Evolutionary conservation across 495 filamentous ascomycete genomes (phyloP).

Genomic region (Xylaria curta): DNA sequence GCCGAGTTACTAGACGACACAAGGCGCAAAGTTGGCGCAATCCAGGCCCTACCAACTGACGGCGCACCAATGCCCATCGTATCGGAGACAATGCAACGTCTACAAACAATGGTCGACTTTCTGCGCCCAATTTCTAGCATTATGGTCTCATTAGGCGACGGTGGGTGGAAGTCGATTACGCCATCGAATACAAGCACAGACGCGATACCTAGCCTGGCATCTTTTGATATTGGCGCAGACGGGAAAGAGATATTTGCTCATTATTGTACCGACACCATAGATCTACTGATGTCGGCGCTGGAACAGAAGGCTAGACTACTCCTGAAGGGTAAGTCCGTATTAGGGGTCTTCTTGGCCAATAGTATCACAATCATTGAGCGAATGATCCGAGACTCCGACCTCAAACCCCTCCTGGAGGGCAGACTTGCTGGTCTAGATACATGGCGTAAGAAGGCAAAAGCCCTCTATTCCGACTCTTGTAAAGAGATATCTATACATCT

Average conservation of each 20-base stretch:
- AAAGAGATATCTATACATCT: slow-evolving; percentile 83
- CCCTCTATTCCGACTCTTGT: slow-evolving; percentile 86
- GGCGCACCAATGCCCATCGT: slow-evolving; percentile 80
- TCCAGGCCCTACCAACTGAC: slow-evolving; percentile 76
- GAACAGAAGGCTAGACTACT: slow-evolving; percentile 75
- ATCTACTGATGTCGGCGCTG: slow-evolving; percentile 76
- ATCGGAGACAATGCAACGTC: slow-evolving; percentile 81
- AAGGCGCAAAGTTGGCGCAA: slow-evolving; percentile 65
- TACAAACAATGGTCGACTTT: slow-evolving; percentile 87
- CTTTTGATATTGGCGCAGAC: slow-evolving; percentile 89
- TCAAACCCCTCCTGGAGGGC: slow-evolving; percentile 72
- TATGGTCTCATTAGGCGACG: slow-evolving; percentile 88
- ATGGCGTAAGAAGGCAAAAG: slow-evolving; percentile 85
- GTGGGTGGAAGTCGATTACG: slow-evolving; percentile 75
- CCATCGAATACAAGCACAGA: slow-evolving; percentile 59
- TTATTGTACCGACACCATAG: slow-evolving; percentile 85
- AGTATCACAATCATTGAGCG: slow-evolving; percentile 84
- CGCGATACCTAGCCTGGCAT: slow-evolving; percentile 72
- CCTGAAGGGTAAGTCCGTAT: slow-evolving; percentile 76
- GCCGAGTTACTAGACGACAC: slow-evolving; percentile 87
- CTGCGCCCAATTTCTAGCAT: slow-evolving; percentile 86
- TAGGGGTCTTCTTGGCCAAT: slow-evolving; percentile 93
- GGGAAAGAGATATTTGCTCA: slow-evolving; percentile 86
- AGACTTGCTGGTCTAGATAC: slow-evolving; percentile 70
- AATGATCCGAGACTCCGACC: slow-evolving; percentile 81